phyloP scores from a whole-genome alignment of 108 stramenopile genomes.

The Nannochloropsis oceanica region DNA sequence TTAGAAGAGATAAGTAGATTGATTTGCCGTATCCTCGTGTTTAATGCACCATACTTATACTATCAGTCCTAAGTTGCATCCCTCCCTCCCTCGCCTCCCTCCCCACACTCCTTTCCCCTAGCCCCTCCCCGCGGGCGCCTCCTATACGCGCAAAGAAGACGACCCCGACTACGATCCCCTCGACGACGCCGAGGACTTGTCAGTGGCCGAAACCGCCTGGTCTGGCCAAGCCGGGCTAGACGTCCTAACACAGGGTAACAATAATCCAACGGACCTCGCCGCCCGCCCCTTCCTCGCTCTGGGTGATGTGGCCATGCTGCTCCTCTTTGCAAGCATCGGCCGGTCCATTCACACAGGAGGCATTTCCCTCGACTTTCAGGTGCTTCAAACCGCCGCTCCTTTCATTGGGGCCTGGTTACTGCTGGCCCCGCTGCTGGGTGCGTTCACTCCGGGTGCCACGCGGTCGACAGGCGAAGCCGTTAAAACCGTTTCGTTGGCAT shows the following conservation, averaged over 20 bases:
- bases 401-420: slow-evolving; percentile 8
- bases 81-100: background rate
- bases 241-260: background rate
- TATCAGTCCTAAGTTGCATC: too few relatives aligned
- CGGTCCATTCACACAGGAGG: slow-evolving; percentile 12
- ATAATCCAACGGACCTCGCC: slow-evolving; percentile 9
- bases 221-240: slow-evolving; percentile 28
- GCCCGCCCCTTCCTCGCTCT: slow-evolving; percentile 1
- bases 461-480: background rate
- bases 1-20: too few relatives aligned
- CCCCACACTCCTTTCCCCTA: background rate
- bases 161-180: background rate
- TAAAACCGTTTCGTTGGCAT: slow-evolving; percentile 3
- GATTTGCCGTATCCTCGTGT: too few relatives aligned
- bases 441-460: slow-evolving; percentile 6
- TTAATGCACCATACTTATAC: too few relatives aligned
- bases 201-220: slow-evolving; percentile 16
- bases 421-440: slow-evolving; percentile 13
- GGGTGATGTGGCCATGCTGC: slow-evolving; percentile 10
- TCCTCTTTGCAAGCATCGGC: slow-evolving; percentile 18
- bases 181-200: background rate
- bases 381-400: slow-evolving; percentile 17
- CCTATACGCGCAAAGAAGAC: background rate
- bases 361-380: slow-evolving; percentile 5
- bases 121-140: background rate